A percentile compares a stretch with the other conserved stretches of the same genome.
phyloP scores from a whole-genome alignment of 345 rosid species.

The Balakata baccata region DNA sequence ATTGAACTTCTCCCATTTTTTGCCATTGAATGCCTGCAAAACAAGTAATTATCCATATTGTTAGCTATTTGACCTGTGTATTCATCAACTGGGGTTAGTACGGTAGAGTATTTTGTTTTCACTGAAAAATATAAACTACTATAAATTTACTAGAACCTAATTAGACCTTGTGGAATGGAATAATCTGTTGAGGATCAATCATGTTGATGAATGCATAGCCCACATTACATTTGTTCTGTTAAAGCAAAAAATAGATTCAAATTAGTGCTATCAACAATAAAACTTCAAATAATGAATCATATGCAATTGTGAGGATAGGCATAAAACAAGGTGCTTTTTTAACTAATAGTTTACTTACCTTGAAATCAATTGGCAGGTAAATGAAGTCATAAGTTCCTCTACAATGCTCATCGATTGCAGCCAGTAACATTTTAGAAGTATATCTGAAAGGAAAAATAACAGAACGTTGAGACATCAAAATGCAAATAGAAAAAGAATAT shows the following conservation, averaged over 20 bases:
- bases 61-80: background rate
- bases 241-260: background rate
- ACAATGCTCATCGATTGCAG: constrained; percentile 66
- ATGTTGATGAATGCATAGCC: constrained; percentile 92
- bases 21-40: constrained; percentile 76
- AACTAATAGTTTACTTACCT: constrained; percentile 35
- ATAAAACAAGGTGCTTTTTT: background rate
- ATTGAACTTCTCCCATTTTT: constrained; percentile 90
- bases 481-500: background rate
- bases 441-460: constrained; percentile 38
- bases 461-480: background rate
- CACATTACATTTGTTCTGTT: constrained; percentile 92
- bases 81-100: background rate
- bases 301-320: background rate
- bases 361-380: constrained; percentile 71
- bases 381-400: constrained; percentile 66
- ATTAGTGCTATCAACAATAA: background rate
- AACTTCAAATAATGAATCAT: background rate
- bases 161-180: constrained; percentile 47
- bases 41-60: background rate
- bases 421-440: constrained; percentile 70
- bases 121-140: background rate
- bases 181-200: constrained; percentile 68
- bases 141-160: background rate
- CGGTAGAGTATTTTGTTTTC: background rate